These are phyloP conservation scores for Aaosphaeria pasadenensis DNA, from an alignment of 2,329 filamentous ascomycete genomes.

Conservation along the genomic window DNA sequence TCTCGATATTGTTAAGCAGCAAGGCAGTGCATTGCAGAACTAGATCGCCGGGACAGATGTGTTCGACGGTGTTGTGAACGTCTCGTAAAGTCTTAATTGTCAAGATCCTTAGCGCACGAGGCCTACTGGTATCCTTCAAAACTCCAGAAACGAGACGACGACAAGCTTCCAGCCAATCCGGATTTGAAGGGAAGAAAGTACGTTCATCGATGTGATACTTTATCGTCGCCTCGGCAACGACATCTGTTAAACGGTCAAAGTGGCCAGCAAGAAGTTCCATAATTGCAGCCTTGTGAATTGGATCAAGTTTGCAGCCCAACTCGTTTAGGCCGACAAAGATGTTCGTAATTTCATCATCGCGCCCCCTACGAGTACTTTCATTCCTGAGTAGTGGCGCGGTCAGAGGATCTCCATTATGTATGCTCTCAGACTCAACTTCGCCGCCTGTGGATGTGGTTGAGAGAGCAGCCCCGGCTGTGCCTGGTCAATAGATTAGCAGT, in stretches of 20 bases:
- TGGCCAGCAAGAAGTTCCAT: constrained; percentile 65
- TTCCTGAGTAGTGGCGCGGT: constrained; percentile 1
- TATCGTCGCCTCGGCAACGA: constrained; percentile 61
- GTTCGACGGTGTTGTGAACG: constrained; percentile 49
- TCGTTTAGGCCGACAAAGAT: constrained; percentile 26
- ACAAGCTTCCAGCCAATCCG: constrained; percentile 65
- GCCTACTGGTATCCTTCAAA: constrained; percentile 60
- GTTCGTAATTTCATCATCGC: constrained; percentile 22
- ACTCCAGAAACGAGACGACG: constrained; percentile 60
- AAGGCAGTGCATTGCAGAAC: constrained; percentile 59
- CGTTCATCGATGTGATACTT: constrained; percentile 67
- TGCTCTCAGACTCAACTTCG: constrained; percentile 12
- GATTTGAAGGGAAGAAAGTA: constrained; percentile 69
- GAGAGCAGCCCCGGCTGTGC: not conserved
- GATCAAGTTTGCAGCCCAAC: constrained; percentile 41
- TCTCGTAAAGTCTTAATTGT: constrained; percentile 59
- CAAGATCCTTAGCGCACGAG: constrained; percentile 60
- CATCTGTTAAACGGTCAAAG: constrained; percentile 61
- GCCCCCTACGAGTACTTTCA: constrained; percentile 11
- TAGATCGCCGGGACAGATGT: constrained; percentile 57
- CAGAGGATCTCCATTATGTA: constrained; percentile 10
- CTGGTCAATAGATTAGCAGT: not conserved
- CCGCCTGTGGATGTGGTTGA: constrained; percentile 9
- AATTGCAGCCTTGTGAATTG: constrained; percentile 64
- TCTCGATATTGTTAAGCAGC: constrained; percentile 59